phyloP scores from a whole-genome alignment of 495 filamentous ascomycete genomes.

The Tuber borchii region DNA sequence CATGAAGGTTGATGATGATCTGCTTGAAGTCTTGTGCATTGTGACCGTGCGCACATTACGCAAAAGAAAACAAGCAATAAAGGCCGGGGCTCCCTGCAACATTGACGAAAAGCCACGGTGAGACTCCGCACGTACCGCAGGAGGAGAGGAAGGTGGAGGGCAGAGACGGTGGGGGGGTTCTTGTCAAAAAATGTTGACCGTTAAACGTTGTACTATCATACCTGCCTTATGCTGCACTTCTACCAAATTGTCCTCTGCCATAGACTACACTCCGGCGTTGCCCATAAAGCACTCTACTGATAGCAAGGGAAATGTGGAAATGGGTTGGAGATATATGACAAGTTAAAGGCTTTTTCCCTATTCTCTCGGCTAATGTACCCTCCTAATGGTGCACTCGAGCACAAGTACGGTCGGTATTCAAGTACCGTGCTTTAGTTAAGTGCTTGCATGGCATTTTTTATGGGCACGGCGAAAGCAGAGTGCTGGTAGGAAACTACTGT shows the following conservation, averaged over 20 bases:
- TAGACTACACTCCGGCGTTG: background rate
- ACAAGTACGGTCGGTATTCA: background rate
- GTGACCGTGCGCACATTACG: conserved; percentile 33
- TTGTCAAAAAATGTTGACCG: background rate
- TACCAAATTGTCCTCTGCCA: background rate
- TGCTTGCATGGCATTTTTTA: background rate
- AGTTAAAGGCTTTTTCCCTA: background rate
- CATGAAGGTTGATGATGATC: conserved; percentile 20
- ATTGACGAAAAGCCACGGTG: background rate
- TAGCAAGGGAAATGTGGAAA: background rate
- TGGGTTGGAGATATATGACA: background rate
- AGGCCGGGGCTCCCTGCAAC: background rate
- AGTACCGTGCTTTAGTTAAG: background rate
- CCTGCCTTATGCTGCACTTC: background rate
- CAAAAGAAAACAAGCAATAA: conserved; percentile 11
- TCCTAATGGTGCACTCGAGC: background rate
- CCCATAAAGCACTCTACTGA: background rate
- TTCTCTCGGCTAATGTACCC: background rate
- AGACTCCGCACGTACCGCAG: background rate
- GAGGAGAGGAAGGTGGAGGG: background rate
- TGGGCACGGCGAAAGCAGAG: background rate
- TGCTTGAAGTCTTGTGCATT: conserved; percentile 18
- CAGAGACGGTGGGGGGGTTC: background rate
- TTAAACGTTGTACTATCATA: background rate
- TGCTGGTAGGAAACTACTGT: background rate